Conservation (phyloP, 1,284 basidiomycete species). For the Ganoderma sinense region DNA sequence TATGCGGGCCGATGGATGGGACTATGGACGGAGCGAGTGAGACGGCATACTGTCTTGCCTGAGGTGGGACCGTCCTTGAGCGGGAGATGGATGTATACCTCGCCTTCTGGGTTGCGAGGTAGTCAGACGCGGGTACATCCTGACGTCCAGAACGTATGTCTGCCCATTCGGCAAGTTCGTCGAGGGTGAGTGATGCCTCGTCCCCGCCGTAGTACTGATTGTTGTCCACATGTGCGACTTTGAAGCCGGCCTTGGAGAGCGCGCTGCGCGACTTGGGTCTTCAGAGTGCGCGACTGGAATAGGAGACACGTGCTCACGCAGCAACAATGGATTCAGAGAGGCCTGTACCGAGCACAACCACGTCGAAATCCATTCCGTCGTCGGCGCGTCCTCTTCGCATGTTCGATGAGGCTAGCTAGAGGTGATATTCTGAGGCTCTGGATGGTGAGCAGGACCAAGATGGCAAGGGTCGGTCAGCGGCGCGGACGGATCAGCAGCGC, state of each 20-base stretch:
- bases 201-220: constrained; percentile 88
- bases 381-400: neutral
- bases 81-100: constrained; percentile 52
- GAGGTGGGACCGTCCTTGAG: constrained; percentile 52
- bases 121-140: constrained; percentile 29
- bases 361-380: constrained; percentile 66
- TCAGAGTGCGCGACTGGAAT: constrained; percentile 33
- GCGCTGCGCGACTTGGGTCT: constrained; percentile 58
- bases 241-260: constrained; percentile 87
- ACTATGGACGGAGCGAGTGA: constrained; percentile 87
- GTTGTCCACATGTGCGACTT: constrained; percentile 87
- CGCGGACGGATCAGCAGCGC: neutral
- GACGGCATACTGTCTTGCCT: constrained; percentile 84
- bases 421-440: neutral
- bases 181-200: constrained; percentile 83
- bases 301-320: constrained; percentile 67
- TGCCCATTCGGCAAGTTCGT: constrained; percentile 82
- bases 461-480: neutral
- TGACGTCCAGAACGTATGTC: constrained; percentile 41
- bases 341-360: constrained; percentile 87
- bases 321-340: constrained; percentile 88
- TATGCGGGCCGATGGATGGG: constrained; percentile 81
- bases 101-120: constrained; percentile 36
- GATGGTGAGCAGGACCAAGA: constrained; percentile 3
- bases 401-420: neutral